Conservation (phyloP, 2,329 filamentous ascomycete genomes). For the Penicillium sclerotigenum region DNA sequence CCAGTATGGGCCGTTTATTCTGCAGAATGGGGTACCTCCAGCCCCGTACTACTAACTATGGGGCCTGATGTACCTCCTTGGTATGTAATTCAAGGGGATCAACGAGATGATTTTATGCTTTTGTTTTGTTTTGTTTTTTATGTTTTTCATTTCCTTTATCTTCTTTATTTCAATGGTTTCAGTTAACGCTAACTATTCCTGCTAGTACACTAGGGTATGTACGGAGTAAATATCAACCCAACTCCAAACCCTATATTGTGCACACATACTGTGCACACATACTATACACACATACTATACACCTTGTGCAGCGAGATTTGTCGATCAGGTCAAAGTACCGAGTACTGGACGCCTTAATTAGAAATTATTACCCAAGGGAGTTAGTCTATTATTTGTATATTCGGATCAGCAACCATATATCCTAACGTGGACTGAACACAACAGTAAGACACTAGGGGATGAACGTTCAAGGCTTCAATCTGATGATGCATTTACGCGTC, state of each 20-base stretch:
- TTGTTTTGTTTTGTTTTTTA: background rate
- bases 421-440: conserved; percentile 7
- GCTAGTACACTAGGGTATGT: background rate
- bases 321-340: background rate
- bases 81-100: conserved; percentile 25
- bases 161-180: background rate
- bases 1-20: conserved; percentile 15
- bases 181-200: background rate
- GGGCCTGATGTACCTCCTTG: conserved; percentile 18
- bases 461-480: background rate
- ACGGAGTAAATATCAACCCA: background rate
- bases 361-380: background rate
- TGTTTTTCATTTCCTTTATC: background rate
- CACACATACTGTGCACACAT: background rate
- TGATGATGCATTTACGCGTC: conserved; percentile 7
- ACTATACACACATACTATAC: background rate
- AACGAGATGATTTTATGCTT: conserved; percentile 16
- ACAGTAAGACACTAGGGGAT: background rate
- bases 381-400: background rate
- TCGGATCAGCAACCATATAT: conserved; percentile 15
- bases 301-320: background rate
- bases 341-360: background rate
- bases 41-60: conserved; percentile 15
- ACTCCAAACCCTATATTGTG: background rate
- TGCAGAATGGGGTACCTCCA: conserved; percentile 20